Percentiles rank a stretch among this genome's conserved stretches.
These are phyloP conservation scores for Penicillium arizonense DNA, from an alignment of 495 filamentous ascomycete species.

Conservation along the genomic window DNA sequence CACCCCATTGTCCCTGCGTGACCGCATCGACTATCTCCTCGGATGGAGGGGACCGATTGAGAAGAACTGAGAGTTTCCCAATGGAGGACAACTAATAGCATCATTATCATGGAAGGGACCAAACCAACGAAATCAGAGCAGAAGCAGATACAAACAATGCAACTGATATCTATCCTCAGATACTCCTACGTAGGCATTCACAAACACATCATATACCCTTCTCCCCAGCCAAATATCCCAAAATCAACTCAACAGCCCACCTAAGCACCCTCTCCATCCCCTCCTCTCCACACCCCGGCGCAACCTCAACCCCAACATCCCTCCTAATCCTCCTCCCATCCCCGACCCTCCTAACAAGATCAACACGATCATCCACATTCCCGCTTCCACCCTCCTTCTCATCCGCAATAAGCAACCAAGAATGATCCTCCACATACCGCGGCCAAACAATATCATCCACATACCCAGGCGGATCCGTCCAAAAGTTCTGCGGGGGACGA, in stretches of 20 bases:
- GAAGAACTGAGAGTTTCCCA: neutral
- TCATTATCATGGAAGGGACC: neutral
- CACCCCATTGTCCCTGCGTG: conserved; percentile 14
- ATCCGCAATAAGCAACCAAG: conserved; percentile 66
- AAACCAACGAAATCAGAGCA: neutral
- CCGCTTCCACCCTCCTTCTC: conserved; percentile 52
- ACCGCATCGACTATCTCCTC: conserved; percentile 36
- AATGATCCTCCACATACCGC: conserved; percentile 77
- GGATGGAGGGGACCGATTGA: conserved; percentile 36
- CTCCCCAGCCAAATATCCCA: conserved; percentile 13
- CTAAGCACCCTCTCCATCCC: conserved; percentile 37
- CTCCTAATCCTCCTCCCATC: conserved; percentile 31
- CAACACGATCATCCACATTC: conserved; percentile 8
- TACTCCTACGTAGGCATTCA: neutral
- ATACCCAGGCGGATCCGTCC: conserved; percentile 90
- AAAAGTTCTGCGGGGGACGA: conserved; percentile 69
- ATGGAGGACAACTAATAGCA: neutral
- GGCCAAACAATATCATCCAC: conserved; percentile 96
- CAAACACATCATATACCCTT: neutral
- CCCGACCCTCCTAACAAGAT: conserved; percentile 32
- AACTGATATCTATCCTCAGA: neutral
- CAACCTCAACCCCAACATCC: conserved; percentile 39
- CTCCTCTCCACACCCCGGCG: conserved; percentile 32
- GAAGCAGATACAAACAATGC: neutral
- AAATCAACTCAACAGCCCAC: conserved; percentile 46